phyloP scores from a whole-genome alignment of 2,329 filamentous ascomycete species.

The Xylariaceae sp. region DNA sequence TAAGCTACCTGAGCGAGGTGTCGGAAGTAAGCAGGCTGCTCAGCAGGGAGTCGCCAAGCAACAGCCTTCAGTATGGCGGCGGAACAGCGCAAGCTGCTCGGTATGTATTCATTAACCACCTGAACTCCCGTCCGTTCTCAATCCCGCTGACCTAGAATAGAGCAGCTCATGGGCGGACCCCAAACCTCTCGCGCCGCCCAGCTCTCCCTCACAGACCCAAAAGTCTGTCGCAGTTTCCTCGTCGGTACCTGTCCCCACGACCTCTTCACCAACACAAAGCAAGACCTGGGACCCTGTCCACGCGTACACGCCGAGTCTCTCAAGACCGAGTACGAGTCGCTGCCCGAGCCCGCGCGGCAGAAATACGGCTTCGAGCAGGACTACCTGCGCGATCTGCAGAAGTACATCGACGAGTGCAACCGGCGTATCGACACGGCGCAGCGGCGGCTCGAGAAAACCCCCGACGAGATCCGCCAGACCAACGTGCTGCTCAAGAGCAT shows the following conservation, averaged over 20 bases:
- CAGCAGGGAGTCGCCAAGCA: not conserved
- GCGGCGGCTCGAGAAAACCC: constrained; percentile 89
- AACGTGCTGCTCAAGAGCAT: constrained; percentile 86
- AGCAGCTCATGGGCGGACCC: constrained; percentile 86
- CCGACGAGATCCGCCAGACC: constrained; percentile 94
- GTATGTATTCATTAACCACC: constrained; percentile 34
- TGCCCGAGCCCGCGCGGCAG: constrained; percentile 66
- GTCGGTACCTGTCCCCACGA: constrained; percentile 95
- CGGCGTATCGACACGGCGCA: constrained; percentile 87
- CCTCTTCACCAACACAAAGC: constrained; percentile 98
- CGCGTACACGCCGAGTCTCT: constrained; percentile 85
- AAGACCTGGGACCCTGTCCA: constrained; percentile 86
- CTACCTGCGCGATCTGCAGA: constrained; percentile 92
- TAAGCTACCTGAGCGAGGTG: no score
- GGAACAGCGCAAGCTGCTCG: constrained; percentile 95
- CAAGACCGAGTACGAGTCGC: constrained; percentile 80
- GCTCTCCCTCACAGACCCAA: constrained; percentile 83
- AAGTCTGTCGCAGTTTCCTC: constrained; percentile 92
- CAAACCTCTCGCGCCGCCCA: constrained; percentile 71
- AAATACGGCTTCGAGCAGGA: constrained; percentile 92
- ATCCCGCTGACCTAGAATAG: constrained; percentile 39
- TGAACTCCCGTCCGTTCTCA: constrained; percentile 5
- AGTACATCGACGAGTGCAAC: constrained; percentile 97
- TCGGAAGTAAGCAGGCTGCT: not conserved
- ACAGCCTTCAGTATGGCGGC: constrained; percentile 65